Conservation (phyloP, 1,139 yeast genomes). For the Taphrina populina region DNA sequence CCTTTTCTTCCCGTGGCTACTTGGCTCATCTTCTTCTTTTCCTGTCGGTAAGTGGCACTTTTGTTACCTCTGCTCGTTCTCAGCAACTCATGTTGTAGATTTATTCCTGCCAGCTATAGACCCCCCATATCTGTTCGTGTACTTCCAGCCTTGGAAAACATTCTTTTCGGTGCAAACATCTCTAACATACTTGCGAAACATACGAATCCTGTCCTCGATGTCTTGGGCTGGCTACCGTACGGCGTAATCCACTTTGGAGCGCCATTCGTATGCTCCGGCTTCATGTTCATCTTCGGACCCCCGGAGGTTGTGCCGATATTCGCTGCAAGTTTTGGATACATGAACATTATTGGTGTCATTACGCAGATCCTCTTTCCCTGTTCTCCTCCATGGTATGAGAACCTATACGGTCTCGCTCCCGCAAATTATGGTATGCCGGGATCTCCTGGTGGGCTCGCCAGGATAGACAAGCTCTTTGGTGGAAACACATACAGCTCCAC, state of each 20-base stretch:
- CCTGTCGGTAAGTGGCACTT: constrained; percentile 41
- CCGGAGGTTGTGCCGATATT: constrained; percentile 84
- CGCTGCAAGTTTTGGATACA: constrained; percentile 96
- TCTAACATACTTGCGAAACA: constrained; percentile 80
- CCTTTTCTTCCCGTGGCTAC: constrained; percentile 82
- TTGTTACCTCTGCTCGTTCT: neutral
- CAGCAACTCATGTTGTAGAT: constrained; percentile 51
- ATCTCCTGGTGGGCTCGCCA: constrained; percentile 91
- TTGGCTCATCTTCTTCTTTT: constrained; percentile 83
- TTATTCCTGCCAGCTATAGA: constrained; percentile 72
- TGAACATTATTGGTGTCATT: constrained; percentile 83
- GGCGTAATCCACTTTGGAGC: constrained; percentile 86
- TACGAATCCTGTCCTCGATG: constrained; percentile 66
- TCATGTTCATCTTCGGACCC: constrained; percentile 84
- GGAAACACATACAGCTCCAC: constrained; percentile 82
- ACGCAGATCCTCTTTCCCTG: constrained; percentile 84
- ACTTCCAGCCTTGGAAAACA: constrained; percentile 90
- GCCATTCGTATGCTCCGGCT: constrained; percentile 81
- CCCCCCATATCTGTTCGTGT: constrained; percentile 90
- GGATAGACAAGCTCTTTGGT: constrained; percentile 80
- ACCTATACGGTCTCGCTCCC: constrained; percentile 77
- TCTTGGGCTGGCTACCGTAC: constrained; percentile 93
- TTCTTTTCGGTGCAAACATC: constrained; percentile 88
- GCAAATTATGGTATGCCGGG: constrained; percentile 93
- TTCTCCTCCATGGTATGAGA: constrained; percentile 98